Percentiles rank a stretch among this genome's conserved stretches.
phyloP scores from a whole-genome alignment of 139 green algal genomes.

The Choricystis sp. region DNA sequence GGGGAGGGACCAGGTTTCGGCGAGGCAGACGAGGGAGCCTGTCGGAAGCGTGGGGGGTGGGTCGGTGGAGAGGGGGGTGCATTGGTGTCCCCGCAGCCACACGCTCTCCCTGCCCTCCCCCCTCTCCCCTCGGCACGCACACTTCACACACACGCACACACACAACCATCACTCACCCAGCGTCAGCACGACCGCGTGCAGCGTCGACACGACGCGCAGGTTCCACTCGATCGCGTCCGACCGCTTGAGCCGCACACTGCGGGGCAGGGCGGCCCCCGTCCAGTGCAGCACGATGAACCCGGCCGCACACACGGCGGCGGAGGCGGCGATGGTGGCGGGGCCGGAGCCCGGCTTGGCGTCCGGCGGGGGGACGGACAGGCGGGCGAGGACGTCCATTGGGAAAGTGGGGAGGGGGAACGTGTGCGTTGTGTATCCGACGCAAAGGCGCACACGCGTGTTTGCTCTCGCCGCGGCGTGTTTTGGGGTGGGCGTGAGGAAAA shows the following conservation, averaged over 20 bases:
- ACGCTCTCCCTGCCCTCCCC: no score
- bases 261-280: neutral
- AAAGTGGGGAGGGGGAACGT: no score
- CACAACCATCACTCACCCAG: slow-evolving; percentile 2
- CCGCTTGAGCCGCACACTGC: neutral
- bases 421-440: no score
- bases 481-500: no score
- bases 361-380: neutral
- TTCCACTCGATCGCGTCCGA: slow-evolving; percentile 4
- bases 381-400: neutral
- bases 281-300: neutral
- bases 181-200: slow-evolving; percentile 5
- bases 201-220: slow-evolving; percentile 3
- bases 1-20: neutral
- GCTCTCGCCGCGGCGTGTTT: no score
- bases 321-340: neutral
- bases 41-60: no score
- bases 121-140: no score
- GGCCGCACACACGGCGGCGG: neutral
- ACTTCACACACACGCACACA: no score
- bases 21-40: neutral
- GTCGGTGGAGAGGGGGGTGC: neutral
- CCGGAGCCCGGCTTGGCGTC: no score
- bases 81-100: no score
- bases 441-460: neutral